Base-by-base conservation (phyloP, 495 filamentous ascomycete species). In the Durotheca rogersii region DNA sequence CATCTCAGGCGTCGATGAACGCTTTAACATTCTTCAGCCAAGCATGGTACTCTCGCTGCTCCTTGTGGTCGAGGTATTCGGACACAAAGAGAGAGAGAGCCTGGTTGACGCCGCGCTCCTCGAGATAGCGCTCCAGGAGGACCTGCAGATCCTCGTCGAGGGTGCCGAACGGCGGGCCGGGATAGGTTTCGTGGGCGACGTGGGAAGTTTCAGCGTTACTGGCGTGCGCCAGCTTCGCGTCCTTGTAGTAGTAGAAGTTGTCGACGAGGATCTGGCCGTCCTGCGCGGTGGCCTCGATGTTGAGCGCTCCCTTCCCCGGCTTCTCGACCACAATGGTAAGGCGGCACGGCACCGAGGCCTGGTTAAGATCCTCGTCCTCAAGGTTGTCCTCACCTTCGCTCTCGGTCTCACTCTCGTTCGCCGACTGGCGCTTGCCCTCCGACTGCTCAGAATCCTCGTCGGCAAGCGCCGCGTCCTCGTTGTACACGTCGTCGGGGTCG, bases 61-160 rank as follows among this genome's bases (percentile, higher is more conserved):
- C 93, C 84, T 99, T 99, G 72, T 87, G 83, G 69, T 96, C 89
- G 64, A 97, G 92, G 73, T 95, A 99, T 66, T 97, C 92, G 41
- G 90, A 90, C 40, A 95, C 82, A 72, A 96, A 96, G 53, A 89
- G 72, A 46, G 90, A 90, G 62, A 99, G 78, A 52, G 84, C 80
- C 48, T 88, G 85, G 64, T 93, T 88, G 71, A 99, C 80, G 50
- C 93, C 92, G 60, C 93, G 80, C 78, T 94, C 93, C 69, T 95
- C 91, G 46, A 99, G 78, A 73, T 93, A 97, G 52, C 88, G 82
- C 79, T 97, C 93, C 66, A 96, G 73, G 63, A 95, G 74, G 43
- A 88, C 76, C 74, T 97, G 90, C 30, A 99, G 79, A 61, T 96
- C 93, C 74, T 96, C 90, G 67, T 99, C 93, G 31, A 99, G 80